Evolutionary conservation across 1,139 yeast species (phyloP), one percentile per base, ranked within the genome.

Genomic region (Hansenula lynferdii): DNA sequence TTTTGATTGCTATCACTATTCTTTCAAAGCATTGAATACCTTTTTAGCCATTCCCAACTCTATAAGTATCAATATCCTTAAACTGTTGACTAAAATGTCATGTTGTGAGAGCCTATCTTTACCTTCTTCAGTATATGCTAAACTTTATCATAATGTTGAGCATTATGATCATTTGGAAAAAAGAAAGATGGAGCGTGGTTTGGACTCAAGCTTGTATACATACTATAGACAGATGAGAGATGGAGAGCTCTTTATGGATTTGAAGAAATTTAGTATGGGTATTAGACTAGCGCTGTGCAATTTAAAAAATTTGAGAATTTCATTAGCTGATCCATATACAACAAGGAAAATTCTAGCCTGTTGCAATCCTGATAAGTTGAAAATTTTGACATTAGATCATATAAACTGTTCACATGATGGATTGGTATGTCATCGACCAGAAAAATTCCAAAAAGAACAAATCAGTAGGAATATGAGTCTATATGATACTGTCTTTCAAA

Each of bases 401-500:
- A 12, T 41, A 3, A 32, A 31, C 5, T 38, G 43, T 28, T 8
- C 28, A 6, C 12, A 20, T 18, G 25, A 5, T 14, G 12, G 19
- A 4, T 3, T 9, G 16, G 19, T 6, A 3, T 8, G 18, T 8
- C 7, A 15, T 9, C 7, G 8, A 16, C 15, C 28, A 9, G 8
- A 19, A 14, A 22, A 6, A 2, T 7, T 28, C 14, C 24, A 8
- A 24, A 12, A 11, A 11, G 17, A 14, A 8, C 38, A 36, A 15
- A 25, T 28, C 12, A 14, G 23, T 5, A 23, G 25, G 16, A 40
- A 38, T 12, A 36, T 38, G 21, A n/a, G 23, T 4, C 20, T 33
- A 18, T 26, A 38, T 33, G 42, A 41, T 30, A 18, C 23, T 2
- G 36, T 41, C 20, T 41, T 41, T 15, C 16, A 34, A n/a, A 28